Evolutionary conservation across 306 rosid genomes (phyloP), one percentile per base, ranked within the genome.

Genomic region (Corylus heterophylla): DNA sequence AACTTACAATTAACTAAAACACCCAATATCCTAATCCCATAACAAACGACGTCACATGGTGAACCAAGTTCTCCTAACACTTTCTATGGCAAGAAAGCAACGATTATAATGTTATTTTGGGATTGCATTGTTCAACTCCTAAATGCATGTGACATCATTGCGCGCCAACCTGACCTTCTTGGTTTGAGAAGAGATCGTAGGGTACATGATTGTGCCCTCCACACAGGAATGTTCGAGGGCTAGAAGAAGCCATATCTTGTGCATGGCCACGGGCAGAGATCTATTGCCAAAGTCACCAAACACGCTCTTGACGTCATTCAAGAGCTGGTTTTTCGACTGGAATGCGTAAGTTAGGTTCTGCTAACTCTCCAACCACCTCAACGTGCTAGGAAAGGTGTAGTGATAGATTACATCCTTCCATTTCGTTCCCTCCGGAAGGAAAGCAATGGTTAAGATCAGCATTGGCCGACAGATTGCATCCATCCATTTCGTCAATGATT

Each of bases 151-250:
- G 2, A 95, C 51, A 61, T 95, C 98, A 78, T 95, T 97, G 0
- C 14, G 16, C 0, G 50, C 74, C 7, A 95, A 88, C 12, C 86
- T 84, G 22, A 92, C 90, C 79, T 92, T 92, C 84, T 69, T 86
- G 13, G 93, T 89, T 45, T 75, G n/a, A 7, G 98, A 74, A 37
- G 91, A 1, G 67, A 92, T 85, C 13, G 98, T 85, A 73, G 98
- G 98, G 73, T 81, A 95, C 98, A 92, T 95, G 35, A 95, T 95
- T 25, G 98, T 79, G 0, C 86, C 94, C 74, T 86, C 83, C 18
- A 87, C 89, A 0, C 98, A 95, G 1, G 98, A 84, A 54, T 95
- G 98, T 0, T 96, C 98, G 13, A 95, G 67, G 9, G 97, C 98
- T 2, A 95, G 76, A 71, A 95, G 14, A 59, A 92, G 98, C 0